A percentile compares a stretch with the other conserved stretches of the same genome.
phyloP scores from a whole-genome alignment of 257 asterid genomes.

The Capsicum baccatum region DNA sequence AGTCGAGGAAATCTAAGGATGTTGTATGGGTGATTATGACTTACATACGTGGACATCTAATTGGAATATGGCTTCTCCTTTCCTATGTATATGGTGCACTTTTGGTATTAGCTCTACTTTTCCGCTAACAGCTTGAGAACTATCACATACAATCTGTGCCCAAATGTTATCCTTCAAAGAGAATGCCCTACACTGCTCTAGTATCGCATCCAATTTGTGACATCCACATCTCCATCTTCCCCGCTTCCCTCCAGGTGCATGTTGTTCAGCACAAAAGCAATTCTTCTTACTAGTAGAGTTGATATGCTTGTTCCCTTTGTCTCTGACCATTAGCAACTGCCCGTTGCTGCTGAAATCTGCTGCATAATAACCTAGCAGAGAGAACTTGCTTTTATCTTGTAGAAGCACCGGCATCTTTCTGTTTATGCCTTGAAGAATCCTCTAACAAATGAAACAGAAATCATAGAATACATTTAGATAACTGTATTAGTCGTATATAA shows the following conservation, averaged over 20 bases:
- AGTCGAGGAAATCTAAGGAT: slow-evolving; percentile 26
- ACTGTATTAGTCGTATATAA: not conserved
- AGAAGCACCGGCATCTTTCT: slow-evolving; percentile 62
- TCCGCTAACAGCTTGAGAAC: slow-evolving; percentile 38
- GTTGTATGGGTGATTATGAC: slow-evolving; percentile 50
- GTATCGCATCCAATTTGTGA: slow-evolving; percentile 45
- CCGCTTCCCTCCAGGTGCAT: slow-evolving; percentile 28
- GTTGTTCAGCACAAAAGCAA: slow-evolving; percentile 21
- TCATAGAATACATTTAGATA: not conserved
- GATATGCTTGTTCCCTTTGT: slow-evolving; percentile 26
- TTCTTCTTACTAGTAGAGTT: slow-evolving; percentile 36
- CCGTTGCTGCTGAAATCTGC: slow-evolving; percentile 44
- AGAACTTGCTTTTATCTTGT: slow-evolving; percentile 64
- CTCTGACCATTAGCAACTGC: slow-evolving; percentile 37
- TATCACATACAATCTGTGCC: slow-evolving; percentile 55
- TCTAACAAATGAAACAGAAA: slow-evolving; percentile 43
- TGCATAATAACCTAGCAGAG: slow-evolving; percentile 67
- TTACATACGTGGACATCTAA: slow-evolving; percentile 99
- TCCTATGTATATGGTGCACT: slow-evolving; percentile 81
- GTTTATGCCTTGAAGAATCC: slow-evolving; percentile 58
- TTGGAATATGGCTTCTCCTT: slow-evolving; percentile 44
- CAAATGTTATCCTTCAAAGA: slow-evolving; percentile 47
- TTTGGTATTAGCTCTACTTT: slow-evolving; percentile 54
- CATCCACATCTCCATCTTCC: slow-evolving; percentile 63
- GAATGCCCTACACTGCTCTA: slow-evolving; percentile 42